Percentiles rank a stretch among this genome's conserved stretches.
Evolutionary conservation across 1,284 basidiomycete genomes (phyloP).

Genomic region (Trichosporon faecale): DNA sequence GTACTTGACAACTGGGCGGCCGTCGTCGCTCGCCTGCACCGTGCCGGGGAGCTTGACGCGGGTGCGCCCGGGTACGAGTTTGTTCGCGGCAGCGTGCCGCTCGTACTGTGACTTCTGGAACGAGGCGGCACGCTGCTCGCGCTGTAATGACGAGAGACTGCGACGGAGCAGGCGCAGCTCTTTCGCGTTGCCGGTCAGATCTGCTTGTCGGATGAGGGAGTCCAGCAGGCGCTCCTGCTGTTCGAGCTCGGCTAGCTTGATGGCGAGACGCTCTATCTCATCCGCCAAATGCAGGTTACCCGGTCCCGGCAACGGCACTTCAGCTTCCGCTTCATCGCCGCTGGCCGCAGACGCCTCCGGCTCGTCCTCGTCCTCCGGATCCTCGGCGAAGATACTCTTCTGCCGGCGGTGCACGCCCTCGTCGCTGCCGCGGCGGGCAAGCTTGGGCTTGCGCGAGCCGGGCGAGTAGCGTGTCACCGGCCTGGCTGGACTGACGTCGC

Average conservation of each 20-base stretch:
- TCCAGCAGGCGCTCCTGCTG: conserved; percentile 79
- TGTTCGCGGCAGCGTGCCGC: conserved; percentile 80
- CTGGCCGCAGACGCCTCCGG: conserved; percentile 57
- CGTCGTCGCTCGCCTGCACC: conserved; percentile 68
- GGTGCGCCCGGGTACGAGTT: conserved; percentile 73
- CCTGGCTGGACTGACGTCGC: conserved; percentile 8
- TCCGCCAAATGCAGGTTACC: conserved; percentile 80
- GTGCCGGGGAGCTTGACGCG: conserved; percentile 73
- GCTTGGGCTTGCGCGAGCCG: neutral
- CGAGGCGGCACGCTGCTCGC: conserved; percentile 75
- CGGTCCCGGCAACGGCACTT: conserved; percentile 69
- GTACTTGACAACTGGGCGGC: conserved; percentile 85
- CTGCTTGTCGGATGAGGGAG: conserved; percentile 85
- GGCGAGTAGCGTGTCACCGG: conserved; percentile 8
- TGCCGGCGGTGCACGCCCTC: conserved; percentile 8
- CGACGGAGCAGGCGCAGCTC: conserved; percentile 77
- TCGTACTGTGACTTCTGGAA: conserved; percentile 90
- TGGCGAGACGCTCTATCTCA: conserved; percentile 71
- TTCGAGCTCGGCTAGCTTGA: conserved; percentile 71
- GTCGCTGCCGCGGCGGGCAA: conserved; percentile 13
- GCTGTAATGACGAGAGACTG: conserved; percentile 72
- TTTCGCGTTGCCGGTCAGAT: conserved; percentile 81
- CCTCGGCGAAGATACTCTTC: conserved; percentile 49
- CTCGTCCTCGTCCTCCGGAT: conserved; percentile 25
- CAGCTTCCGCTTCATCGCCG: conserved; percentile 27